Base-by-base conservation (phyloP, 2,329 filamentous ascomycete genomes). In the Alternaria panax region DNA sequence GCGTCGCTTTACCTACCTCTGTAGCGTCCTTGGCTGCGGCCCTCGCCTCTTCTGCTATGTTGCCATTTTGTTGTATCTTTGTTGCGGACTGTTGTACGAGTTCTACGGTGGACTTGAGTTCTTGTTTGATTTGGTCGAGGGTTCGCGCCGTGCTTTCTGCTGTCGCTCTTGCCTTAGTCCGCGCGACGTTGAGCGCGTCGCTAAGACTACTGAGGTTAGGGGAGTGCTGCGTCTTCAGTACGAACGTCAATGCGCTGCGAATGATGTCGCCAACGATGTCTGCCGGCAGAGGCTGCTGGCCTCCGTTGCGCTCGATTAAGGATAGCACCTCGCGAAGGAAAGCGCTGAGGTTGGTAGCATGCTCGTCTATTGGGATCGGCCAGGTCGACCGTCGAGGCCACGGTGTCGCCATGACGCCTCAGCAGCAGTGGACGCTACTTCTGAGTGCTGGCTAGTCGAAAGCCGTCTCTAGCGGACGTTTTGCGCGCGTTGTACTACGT, bases 201-300 rank as follows among this genome's bases (percentile, higher is more conserved):
- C 53, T 50, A 32, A 43, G 41, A 65, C 43, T 20, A 12, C 36
- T 55, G 30, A 67, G 58, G 50, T 70, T 38, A 14, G 64, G 62
- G 46, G 64, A 48, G 54, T 65, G 58, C 55, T 65, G 58, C 38
- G 56, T 50, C 54, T 70, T 68, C 28, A 65, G 53, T 40, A 65
- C 53, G 22, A 66, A 65, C 18, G 55, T 67, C 40, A 67, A 40
- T 24, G 53, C 56, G 57, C 64, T 45, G 52, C 51, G 50, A 42
- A 62, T 53, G 30, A 61, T 57, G 34, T 60, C 46, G 16, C 48
- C 40, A 32, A 53, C 40, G 25, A 63, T 22, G 42, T 67, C 62
- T 62, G 57, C 64, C 18, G 57, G 62, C 51, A 65, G 24, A 43
- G 59, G 41, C 60, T 68, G 46, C 27, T 36, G 16, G 34, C 34